phyloP scores from a whole-genome alignment of 331 rosid genomes.

The Erythrophleum ivorense region DNA sequence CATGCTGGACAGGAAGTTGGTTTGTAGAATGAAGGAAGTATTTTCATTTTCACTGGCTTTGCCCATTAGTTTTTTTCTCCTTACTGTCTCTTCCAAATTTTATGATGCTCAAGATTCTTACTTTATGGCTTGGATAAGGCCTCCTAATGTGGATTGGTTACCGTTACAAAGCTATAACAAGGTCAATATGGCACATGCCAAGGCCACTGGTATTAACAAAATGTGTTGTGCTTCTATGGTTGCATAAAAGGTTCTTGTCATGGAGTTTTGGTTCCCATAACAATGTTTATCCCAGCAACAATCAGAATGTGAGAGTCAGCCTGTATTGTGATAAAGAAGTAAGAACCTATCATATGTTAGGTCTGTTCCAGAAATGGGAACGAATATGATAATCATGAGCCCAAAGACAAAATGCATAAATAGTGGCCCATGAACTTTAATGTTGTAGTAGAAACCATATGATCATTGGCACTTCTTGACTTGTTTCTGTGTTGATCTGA shows the following conservation, averaged over 20 bases:
- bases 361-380: not conserved
- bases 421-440: not conserved
- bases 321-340: constrained; percentile 5
- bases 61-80: not conserved
- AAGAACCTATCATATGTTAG: constrained; percentile 19
- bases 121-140: not conserved
- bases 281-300: not conserved
- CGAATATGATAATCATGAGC: not conserved
- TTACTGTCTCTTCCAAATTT: not conserved
- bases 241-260: not conserved
- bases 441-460: not conserved
- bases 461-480: constrained; percentile 7
- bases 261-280: not conserved
- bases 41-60: constrained; percentile 5
- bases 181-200: not conserved
- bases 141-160: not conserved
- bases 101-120: constrained; percentile 21
- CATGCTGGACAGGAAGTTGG: not conserved
- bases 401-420: not conserved
- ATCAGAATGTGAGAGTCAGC: not conserved
- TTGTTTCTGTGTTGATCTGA: constrained; percentile 28
- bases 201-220: not conserved
- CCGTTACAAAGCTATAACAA: constrained; percentile 10
- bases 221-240: not conserved
- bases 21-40: not conserved